Percentiles rank a stretch among this genome's conserved stretches.
phyloP scores from a whole-genome alignment of 768 basidiomycete genomes.

The Tylopilus balloui region DNA sequence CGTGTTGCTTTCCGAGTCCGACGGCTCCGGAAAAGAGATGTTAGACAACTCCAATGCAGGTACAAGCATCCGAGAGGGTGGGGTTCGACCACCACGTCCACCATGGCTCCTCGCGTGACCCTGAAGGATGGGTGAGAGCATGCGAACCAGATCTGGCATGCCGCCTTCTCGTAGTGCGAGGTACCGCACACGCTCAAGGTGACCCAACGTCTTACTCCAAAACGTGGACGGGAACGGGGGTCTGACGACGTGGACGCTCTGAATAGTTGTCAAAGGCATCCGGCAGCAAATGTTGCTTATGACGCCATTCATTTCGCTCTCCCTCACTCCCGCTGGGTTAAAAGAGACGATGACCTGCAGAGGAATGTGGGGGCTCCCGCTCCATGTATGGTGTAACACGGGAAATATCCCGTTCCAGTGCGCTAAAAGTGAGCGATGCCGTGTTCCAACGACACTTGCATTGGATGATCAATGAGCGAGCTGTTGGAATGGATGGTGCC shows the following conservation, averaged over 20 bases:
- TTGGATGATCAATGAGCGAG: background rate
- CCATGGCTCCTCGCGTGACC: background rate
- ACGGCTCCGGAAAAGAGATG: background rate
- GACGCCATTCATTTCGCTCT: background rate
- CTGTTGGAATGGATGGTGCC: background rate
- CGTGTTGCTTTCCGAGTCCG: background rate
- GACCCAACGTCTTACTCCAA: slow-evolving; percentile 1
- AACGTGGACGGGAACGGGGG: background rate
- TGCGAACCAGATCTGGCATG: background rate
- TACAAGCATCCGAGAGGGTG: background rate
- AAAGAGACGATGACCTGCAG: background rate
- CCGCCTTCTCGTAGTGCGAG: background rate
- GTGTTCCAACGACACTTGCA: too few relatives aligned
- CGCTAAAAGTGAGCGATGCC: background rate
- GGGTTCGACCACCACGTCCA: background rate
- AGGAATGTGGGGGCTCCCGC: slow-evolving; percentile 1
- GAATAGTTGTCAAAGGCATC: background rate
- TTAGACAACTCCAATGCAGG: background rate
- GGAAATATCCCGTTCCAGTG: background rate
- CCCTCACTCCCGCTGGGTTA: background rate
- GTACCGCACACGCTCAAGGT: background rate
- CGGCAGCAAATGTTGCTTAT: background rate
- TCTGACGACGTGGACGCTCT: background rate
- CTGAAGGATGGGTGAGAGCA: background rate
- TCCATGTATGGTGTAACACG: accelerated